Evolutionary conservation across 2,329 filamentous ascomycete species (phyloP), one percentile per base, ranked within the genome.

Genomic region (Fusarium proliferatum): DNA sequence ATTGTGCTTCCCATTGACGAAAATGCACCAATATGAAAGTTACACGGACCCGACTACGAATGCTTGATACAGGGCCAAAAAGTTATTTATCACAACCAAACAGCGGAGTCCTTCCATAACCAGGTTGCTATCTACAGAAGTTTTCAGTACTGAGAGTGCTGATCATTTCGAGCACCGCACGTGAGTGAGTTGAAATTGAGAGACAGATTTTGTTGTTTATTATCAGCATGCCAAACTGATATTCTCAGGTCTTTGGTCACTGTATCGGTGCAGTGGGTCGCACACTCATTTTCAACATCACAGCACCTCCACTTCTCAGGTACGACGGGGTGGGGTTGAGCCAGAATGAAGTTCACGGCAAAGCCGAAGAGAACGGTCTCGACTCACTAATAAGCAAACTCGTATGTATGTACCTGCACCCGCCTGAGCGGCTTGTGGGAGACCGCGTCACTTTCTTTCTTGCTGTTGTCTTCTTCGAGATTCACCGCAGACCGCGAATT

Each of bases 311-410:
- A 76, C 73, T 71, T 71, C 73, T 78, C 76, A 77, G 76, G 73
- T 76, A 76, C 74, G 34, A 41, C 51, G 52, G 61, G 57, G 75
- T 76, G 75, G 75, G 64, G 76, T 72, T 62, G 28, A 66, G 52
- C 67, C 65, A 74, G 41, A 70, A 69, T 61, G 68, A 77, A 68
- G 61, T 60, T 70, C 67, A 76, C 76, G 76, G 76, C 69, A 75
- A 63, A 56, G 61, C 76, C 76, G 76, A 78, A 72, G 67, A 77
- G 76, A 78, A 76, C 74, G 74, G 76, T 78, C 76, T 78, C 76
- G 76, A 76, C 70, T 75, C 66, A 42, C 42, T 39, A 68, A 62
- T 33, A 69, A 65, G 41, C 38, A 61, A 53, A 39, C 61, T 63
- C 53, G 30, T 30, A 30, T 30, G 55, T 63, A 65, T 48, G 64